phyloP scores from a whole-genome alignment of 176 grass and related monocot genomes.

The Eleusine coracana region DNA sequence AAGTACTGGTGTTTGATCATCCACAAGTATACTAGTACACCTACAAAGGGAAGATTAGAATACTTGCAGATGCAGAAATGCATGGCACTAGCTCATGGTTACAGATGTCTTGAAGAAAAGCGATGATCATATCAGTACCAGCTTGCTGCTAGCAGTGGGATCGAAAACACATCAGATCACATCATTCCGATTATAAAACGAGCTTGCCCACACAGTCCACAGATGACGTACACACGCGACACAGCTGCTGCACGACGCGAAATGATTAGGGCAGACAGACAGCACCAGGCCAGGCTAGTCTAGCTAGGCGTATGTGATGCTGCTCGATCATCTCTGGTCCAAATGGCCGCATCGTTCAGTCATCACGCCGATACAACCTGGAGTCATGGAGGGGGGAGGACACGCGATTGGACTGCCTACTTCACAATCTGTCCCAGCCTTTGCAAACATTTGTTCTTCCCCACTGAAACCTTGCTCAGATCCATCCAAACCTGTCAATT shows the following conservation, averaged over 20 bases:
- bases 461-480: background rate
- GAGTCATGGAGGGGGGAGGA: slow-evolving; percentile 8
- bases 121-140: background rate
- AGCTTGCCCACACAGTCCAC: background rate
- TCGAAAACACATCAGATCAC: background rate
- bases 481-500: slow-evolving; percentile 6
- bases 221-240: background rate
- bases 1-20: background rate
- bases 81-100: background rate
- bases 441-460: slow-evolving; percentile 27
- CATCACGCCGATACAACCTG: slow-evolving; percentile 38
- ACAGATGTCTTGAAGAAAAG: background rate
- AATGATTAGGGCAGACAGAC: slow-evolving; percentile 30
- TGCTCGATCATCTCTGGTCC: slow-evolving; percentile 3
- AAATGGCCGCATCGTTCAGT: background rate
- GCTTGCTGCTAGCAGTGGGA: slow-evolving; percentile 25
- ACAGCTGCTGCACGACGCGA: background rate
- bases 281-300: slow-evolving; percentile 11
- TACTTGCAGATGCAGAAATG: background rate
- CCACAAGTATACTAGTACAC: background rate
- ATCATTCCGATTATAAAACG: slow-evolving; percentile 34
- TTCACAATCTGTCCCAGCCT: slow-evolving; percentile 30
- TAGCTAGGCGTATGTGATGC: background rate
- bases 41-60: background rate
- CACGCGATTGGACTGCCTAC: slow-evolving; percentile 29